Evolutionary conservation across 129 eudicot genomes (phyloP).

Genomic region (Lonicera japonica): DNA sequence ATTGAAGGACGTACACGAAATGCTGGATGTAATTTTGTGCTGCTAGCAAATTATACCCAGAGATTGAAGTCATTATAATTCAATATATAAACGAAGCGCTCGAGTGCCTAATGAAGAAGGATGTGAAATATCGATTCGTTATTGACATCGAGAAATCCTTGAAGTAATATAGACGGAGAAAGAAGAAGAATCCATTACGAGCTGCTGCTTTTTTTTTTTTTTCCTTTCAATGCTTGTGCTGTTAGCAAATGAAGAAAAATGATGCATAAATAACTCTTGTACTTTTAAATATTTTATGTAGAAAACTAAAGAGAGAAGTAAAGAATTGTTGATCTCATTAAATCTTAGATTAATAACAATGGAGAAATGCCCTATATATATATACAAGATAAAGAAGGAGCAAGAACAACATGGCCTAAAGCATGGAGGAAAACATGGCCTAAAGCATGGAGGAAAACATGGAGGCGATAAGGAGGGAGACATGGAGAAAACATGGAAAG

Average conservation of each 20-base stretch:
- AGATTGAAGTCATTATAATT: not conserved
- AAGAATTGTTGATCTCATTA: too few species aligned
- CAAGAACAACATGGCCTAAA: too few species aligned
- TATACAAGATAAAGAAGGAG: too few species aligned
- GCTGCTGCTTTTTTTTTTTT: too few species aligned
- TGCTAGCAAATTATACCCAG: not conserved
- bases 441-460: too few species aligned
- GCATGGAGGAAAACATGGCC: too few species aligned
- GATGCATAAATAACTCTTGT: not conserved
- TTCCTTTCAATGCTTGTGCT: not conserved
- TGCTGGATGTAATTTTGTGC: not conserved
- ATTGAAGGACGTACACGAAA: not conserved
- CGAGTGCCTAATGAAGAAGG: not conserved
- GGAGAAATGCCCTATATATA: too few species aligned
- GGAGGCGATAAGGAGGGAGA: too few species aligned
- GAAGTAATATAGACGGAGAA: not conserved
- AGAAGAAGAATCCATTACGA: not conserved
- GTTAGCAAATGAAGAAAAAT: not conserved
- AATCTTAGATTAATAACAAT: too few species aligned
- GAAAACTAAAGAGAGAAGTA: too few species aligned
- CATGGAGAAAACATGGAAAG: too few species aligned
- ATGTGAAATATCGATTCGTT: not conserved
- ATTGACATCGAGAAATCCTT: not conserved
- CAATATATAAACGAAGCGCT: conserved; percentile 1
- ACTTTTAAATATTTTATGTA: conserved; percentile 3